A percentile compares a stretch with the other conserved stretches of the same genome.
Conservation (phyloP, 73 alveolate genomes). For the Uronychia setigera region DNA sequence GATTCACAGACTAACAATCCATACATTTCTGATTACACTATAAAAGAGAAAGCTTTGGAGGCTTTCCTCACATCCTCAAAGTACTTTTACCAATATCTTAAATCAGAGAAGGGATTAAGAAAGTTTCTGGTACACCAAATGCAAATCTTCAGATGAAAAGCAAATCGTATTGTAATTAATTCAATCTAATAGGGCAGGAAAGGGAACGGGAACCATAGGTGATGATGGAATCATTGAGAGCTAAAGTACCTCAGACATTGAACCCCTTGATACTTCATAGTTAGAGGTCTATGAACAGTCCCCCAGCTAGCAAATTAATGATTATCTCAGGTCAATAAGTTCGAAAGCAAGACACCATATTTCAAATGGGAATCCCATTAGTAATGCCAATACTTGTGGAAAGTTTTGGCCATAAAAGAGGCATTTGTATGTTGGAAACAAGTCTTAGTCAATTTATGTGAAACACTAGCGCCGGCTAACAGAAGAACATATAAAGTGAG, state of each 20-base stretch:
- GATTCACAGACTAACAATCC: neutral
- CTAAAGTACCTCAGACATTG: neutral
- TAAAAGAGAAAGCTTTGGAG: neutral
- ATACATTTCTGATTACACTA: neutral
- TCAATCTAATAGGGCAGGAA: no score
- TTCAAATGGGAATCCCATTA: neutral
- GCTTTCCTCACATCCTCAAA: neutral
- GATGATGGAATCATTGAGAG: no score
- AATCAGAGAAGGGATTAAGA: no score
- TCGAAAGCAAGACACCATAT: neutral
- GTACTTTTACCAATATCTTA: neutral
- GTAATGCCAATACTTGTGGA: neutral
- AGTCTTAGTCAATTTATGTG: neutral
- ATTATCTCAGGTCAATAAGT: neutral
- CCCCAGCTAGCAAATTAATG: neutral
- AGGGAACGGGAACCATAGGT: no score
- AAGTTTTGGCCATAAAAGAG: neutral
- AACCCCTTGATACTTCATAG: neutral
- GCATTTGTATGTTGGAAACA: neutral
- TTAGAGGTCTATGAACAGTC: neutral
- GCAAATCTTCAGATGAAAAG: no score
- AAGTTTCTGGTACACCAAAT: neutral
- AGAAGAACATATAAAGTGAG: neutral
- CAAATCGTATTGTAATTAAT: no score
- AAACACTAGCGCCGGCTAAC: neutral